phyloP scores from a whole-genome alignment of 2,329 filamentous ascomycete genomes.

The Monosporascus sp. region DNA sequence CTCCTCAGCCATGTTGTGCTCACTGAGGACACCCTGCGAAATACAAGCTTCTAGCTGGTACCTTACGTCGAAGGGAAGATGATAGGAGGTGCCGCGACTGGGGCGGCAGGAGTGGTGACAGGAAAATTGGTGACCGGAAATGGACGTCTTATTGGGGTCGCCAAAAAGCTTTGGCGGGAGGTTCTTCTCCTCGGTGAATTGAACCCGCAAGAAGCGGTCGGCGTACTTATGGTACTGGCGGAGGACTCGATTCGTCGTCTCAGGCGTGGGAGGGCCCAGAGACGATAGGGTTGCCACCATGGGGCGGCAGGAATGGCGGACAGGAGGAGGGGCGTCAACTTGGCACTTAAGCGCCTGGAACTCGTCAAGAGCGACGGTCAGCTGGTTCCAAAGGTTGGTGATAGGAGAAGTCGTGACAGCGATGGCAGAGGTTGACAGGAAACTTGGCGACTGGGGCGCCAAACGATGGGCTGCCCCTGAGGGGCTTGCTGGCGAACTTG shows the following conservation, averaged over 20 bases:
- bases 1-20: constrained; percentile 62
- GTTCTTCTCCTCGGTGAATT: constrained; percentile 77
- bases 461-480: constrained; percentile 1
- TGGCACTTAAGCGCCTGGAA: not conserved
- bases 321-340: not conserved
- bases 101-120: too few relatives aligned
- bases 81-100: constrained; percentile 10
- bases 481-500: constrained; percentile 6
- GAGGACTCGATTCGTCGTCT: constrained; percentile 83
- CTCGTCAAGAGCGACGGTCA: not conserved
- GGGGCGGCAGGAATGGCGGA: too few relatives aligned
- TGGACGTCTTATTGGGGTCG: constrained; percentile 47
- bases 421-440: too few relatives aligned
- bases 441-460: too few relatives aligned
- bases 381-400: not conserved
- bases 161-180: constrained; percentile 18
- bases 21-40: constrained; percentile 71
- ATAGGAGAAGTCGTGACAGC: not conserved
- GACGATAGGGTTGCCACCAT: too few relatives aligned
- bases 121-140: constrained; percentile 28
- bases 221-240: constrained; percentile 62
- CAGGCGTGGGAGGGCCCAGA: constrained; percentile 70
- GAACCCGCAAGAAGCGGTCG: constrained; percentile 82
- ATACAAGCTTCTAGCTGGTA: constrained; percentile 94
- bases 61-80: constrained; percentile 64